Conservation (phyloP, 805 yeast species). For the Saccharomycopsis fibuligera region DNA sequence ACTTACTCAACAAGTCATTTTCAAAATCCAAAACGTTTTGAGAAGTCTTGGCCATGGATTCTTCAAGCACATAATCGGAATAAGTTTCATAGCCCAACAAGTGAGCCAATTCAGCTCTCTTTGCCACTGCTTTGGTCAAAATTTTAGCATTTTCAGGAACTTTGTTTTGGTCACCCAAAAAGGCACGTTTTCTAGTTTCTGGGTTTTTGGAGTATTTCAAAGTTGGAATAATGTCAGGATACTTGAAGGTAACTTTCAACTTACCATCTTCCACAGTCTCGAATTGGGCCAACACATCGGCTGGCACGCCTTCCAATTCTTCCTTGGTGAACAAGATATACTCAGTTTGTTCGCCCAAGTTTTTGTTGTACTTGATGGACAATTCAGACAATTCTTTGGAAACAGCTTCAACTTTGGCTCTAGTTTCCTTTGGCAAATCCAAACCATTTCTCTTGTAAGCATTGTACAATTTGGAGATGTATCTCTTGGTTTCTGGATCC, state of each 20-base stretch:
- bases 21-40: slow-evolving; percentile 56
- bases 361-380: slow-evolving; percentile 52
- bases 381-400: slow-evolving; percentile 54
- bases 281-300: slow-evolving; percentile 52
- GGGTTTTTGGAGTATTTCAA: slow-evolving; percentile 60
- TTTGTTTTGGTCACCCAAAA: slow-evolving; percentile 61
- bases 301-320: slow-evolving; percentile 71
- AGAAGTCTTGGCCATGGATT: slow-evolving; percentile 72
- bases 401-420: slow-evolving; percentile 51
- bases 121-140: slow-evolving; percentile 50
- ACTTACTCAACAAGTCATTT: slow-evolving; percentile 50
- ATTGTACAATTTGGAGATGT: slow-evolving; percentile 48
- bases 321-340: slow-evolving; percentile 52
- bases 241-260: slow-evolving; percentile 68
- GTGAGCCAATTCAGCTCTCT: slow-evolving; percentile 57
- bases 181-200: slow-evolving; percentile 62
- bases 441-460: slow-evolving; percentile 66
- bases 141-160: slow-evolving; percentile 57
- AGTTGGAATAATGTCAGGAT: slow-evolving; percentile 76
- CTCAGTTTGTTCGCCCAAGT: slow-evolving; percentile 66
- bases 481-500: slow-evolving; percentile 51
- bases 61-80: slow-evolving; percentile 67
- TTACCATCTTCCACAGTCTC: slow-evolving; percentile 39
- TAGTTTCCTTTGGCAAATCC: slow-evolving; percentile 46
- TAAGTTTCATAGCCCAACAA: slow-evolving; percentile 61